phyloP scores from a whole-genome alignment of 2,329 filamentous ascomycete species.

The Ascochyta clinopodiicola region DNA sequence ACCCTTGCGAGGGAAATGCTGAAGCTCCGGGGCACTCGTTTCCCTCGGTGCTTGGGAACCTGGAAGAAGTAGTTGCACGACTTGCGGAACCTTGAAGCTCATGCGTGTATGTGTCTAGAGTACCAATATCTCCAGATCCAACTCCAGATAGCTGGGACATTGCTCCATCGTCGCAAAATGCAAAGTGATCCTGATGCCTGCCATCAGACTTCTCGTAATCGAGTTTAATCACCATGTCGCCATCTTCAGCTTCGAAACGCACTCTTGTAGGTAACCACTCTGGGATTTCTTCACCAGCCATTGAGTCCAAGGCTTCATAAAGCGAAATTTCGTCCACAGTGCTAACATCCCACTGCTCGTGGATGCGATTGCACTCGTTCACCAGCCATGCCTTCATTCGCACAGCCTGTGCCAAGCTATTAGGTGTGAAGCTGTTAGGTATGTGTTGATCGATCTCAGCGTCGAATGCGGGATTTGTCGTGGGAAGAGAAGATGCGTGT shows the following conservation, averaged over 20 bases:
- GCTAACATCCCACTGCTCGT: slow-evolving; percentile 32
- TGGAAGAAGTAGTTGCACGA: neutral
- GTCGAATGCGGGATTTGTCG: neutral
- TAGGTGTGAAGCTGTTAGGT: slow-evolving; percentile 3
- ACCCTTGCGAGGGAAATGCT: neutral
- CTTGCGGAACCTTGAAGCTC: neutral
- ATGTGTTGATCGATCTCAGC: neutral
- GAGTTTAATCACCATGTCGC: slow-evolving; percentile 40
- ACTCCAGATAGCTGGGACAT: neutral
- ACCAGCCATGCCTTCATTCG: slow-evolving; percentile 35
- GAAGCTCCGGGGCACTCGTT: neutral
- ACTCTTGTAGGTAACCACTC: slow-evolving; percentile 39
- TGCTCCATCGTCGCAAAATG: slow-evolving; percentile 13
- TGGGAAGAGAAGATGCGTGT: neutral
- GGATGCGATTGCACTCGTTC: slow-evolving; percentile 30
- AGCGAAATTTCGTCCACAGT: slow-evolving; percentile 28
- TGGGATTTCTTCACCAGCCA: slow-evolving; percentile 36
- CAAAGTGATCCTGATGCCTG: slow-evolving; percentile 13
- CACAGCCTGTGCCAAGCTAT: slow-evolving; percentile 18
- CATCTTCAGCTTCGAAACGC: slow-evolving; percentile 36
- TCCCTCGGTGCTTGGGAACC: neutral
- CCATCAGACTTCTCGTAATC: slow-evolving; percentile 30
- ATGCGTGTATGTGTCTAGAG: neutral
- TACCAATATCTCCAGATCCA: slow-evolving; percentile 1
- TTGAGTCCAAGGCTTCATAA: slow-evolving; percentile 29